Conservation (phyloP, 2,329 filamentous ascomycete species). For the Ophiostoma novo-ulmi region DNA sequence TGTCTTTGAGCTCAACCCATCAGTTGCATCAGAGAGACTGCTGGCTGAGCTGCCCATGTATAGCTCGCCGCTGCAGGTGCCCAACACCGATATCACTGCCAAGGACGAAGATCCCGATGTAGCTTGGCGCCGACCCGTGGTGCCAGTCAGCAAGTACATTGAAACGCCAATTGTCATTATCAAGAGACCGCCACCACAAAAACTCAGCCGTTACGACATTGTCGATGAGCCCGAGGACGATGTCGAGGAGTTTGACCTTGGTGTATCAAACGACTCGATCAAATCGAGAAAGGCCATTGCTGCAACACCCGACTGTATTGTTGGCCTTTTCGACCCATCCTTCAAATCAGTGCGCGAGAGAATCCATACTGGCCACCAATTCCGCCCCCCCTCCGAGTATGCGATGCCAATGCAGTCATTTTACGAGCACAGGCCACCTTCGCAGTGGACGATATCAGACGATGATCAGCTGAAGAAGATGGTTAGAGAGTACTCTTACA, state of each 20-base stretch:
- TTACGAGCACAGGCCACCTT: conserved; percentile 79
- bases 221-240: conserved; percentile 55
- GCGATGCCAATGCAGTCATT: conserved; percentile 86
- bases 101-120: conserved; percentile 63
- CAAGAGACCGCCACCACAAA: conserved; percentile 60
- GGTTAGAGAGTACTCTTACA: conserved; percentile 91
- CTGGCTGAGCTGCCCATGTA: conserved; percentile 79
- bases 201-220: conserved; percentile 79
- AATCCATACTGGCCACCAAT: conserved; percentile 84
- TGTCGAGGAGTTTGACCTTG: conserved; percentile 37
- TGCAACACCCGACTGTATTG: conserved; percentile 32
- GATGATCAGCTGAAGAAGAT: conserved; percentile 82
- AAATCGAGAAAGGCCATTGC: neutral
- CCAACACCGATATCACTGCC: conserved; percentile 51
- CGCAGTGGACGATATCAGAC: conserved; percentile 85
- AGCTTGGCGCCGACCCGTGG: conserved; percentile 67
- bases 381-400: conserved; percentile 86
- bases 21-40: conserved; percentile 68
- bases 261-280: conserved; percentile 16
- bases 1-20: conserved; percentile 70
- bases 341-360: conserved; percentile 86
- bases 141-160: conserved; percentile 82
- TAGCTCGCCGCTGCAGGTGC: conserved; percentile 56
- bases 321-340: conserved; percentile 83
- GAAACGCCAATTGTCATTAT: conserved; percentile 71